Evolutionary conservation across 2,329 filamentous ascomycete species (phyloP).

Genomic region (Apiospora malaysiana): DNA sequence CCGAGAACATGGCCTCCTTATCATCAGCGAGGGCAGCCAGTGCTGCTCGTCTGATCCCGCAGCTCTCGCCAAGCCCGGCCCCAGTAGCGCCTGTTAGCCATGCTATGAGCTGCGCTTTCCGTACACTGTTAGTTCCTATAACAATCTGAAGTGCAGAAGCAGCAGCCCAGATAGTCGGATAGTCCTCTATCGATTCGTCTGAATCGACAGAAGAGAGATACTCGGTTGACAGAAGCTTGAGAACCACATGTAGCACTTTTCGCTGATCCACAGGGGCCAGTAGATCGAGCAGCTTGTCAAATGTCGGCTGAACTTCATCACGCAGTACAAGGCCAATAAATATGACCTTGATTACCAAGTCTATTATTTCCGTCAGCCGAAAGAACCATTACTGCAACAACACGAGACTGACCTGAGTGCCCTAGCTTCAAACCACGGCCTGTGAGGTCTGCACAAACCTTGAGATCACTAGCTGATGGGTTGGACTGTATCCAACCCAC

Average conservation of each 20-base stretch:
- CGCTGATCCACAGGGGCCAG: conserved; percentile 52
- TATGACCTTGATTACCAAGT: conserved; percentile 45
- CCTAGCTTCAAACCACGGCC: conserved; percentile 72
- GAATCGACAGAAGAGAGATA: conserved; percentile 46
- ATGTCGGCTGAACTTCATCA: conserved; percentile 30
- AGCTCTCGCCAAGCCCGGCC: conserved; percentile 66
- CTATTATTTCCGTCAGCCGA: conserved; percentile 40
- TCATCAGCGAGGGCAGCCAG: conserved; percentile 62
- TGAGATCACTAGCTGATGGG: conserved; percentile 44
- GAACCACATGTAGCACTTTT: conserved; percentile 45
- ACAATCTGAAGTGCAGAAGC: conserved; percentile 62
- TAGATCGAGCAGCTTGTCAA: conserved; percentile 41
- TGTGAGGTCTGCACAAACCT: conserved; percentile 54
- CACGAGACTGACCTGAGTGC: conserved; percentile 64
- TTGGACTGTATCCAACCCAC: conserved; percentile 46
- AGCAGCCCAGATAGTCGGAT: conserved; percentile 58
- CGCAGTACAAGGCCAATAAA: conserved; percentile 33
- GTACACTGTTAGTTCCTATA: conserved; percentile 50
- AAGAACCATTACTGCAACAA: conserved; percentile 13
- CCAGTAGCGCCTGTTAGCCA: conserved; percentile 72
- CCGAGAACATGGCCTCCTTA: conserved; percentile 55
- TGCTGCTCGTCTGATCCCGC: conserved; percentile 71
- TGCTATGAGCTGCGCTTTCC: conserved; percentile 60
- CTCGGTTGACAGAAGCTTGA: conserved; percentile 53
- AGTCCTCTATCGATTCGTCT: conserved; percentile 39